Evolutionary conservation across 306 rosid genomes (phyloP).

Genomic region (Myrica gale): DNA sequence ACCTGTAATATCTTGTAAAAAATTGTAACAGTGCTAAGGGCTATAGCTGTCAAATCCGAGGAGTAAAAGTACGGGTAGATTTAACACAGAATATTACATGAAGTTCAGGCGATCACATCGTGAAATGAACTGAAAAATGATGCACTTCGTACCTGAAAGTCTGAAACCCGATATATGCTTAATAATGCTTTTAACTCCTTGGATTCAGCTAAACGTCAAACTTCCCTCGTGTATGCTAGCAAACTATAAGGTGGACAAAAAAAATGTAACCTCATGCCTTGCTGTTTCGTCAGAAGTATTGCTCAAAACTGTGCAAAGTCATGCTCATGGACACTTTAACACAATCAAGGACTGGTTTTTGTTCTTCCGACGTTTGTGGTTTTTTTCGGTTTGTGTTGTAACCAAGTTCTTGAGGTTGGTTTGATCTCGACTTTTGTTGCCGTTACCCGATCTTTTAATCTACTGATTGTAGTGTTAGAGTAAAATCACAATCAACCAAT

Average conservation of each 20-base stretch:
- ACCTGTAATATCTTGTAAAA: too few species aligned
- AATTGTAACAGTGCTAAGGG: too few species aligned
- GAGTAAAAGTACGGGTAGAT: background rate
- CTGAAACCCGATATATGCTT: background rate
- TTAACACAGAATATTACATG: background rate
- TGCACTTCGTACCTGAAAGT: background rate
- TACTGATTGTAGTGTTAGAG: too few species aligned
- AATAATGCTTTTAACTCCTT: background rate
- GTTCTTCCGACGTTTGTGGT: too few species aligned
- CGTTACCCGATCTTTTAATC: too few species aligned
- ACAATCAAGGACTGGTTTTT: too few species aligned
- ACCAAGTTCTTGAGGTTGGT: too few species aligned
- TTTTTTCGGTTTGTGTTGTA: too few species aligned
- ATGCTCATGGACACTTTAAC: too few species aligned
- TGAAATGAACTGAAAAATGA: conserved; percentile 1
- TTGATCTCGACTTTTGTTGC: too few species aligned
- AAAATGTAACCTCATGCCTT: background rate
- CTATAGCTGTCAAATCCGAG: background rate
- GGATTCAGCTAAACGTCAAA: background rate
- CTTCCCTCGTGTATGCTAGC: background rate
- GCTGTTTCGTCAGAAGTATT: background rate
- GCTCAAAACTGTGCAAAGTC: conserved; percentile 1
- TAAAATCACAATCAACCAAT: too few species aligned
- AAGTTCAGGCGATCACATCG: conserved; percentile 28
- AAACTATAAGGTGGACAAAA: background rate